Evolutionary conservation across 2,329 filamentous ascomycete species (phyloP), one percentile per base, ranked within the genome.

Genomic region (Phaeosphaeria sp.): DNA sequence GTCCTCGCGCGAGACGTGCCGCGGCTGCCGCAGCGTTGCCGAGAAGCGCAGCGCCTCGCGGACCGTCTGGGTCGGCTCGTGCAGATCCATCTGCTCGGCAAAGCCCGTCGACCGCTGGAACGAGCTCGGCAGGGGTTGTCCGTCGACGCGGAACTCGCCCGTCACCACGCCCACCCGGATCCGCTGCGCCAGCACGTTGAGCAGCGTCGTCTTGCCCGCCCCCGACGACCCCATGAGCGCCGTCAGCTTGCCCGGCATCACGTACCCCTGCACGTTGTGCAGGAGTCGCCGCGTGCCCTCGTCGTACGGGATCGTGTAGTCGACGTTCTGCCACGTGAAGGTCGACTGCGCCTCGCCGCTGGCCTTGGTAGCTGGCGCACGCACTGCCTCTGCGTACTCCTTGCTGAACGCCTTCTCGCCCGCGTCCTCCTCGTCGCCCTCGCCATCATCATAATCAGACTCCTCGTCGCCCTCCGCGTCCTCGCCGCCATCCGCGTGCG

Each of bases 151-250:
- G 87, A 95, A 93, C 64, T 92, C 88, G 52, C 93, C 93, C 7
- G 85, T 87, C 39, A 96, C 90, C 18, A 94, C 88, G 77, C 93
- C 92, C 85, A 92, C 92, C 0, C 89, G 91, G 17, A 89, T 88
- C 72, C 92, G 88, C 58, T 89, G 89, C 27, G 93, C 93, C 6
- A 74, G 54, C 11, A 68, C 67, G 44, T 74, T 63, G 1, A 75
- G 59, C 1, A 75, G 56, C 5, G 71, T 72, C 0, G 71, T 75
- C 51, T 75, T 75, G 6, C 72, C 72, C 2, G 72, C 59, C 10
- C 71, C 72, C 17, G 64, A 63, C 7, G 65, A 61, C 17, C 71
- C 71, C 64, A 70, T 66, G 1, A 75, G 53, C 0, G 79, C 81
- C 1, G 78, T 84, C 15, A 85, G 74, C 3, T 78, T 82, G 1